These are phyloP conservation scores for Exophiala sp. DNA, from an alignment of 2,329 filamentous ascomycete species.

Conservation along the genomic window DNA sequence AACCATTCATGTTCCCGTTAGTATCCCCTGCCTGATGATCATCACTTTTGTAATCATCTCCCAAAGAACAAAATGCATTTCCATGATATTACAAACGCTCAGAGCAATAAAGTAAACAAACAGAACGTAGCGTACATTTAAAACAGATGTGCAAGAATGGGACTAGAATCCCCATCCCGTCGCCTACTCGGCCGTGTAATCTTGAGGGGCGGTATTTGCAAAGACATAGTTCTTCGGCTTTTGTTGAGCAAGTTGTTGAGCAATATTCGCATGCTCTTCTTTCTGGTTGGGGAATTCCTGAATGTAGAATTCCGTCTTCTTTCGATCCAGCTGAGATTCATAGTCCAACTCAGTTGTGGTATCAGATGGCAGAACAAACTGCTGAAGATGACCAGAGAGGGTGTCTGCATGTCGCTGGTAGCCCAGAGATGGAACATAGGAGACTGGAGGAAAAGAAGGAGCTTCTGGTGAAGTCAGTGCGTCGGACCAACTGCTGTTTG, in stretches of 20 bases:
- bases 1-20: conserved; percentile 1
- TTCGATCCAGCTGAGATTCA: conserved; percentile 30
- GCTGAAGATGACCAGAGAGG: conserved; percentile 35
- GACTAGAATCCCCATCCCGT: neutral
- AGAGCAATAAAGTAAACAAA: conserved; percentile 11
- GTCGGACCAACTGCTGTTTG: conserved; percentile 42
- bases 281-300: conserved; percentile 45
- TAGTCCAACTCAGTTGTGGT: conserved; percentile 16
- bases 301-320: conserved; percentile 41
- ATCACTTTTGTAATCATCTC: neutral
- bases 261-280: conserved; percentile 40
- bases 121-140: neutral
- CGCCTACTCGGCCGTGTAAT: conserved; percentile 28
- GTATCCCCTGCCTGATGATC: neutral
- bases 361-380: conserved; percentile 22
- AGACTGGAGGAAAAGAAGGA: conserved; percentile 36
- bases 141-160: neutral
- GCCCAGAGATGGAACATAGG: conserved; percentile 36
- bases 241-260: conserved; percentile 41
- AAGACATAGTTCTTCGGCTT: conserved; percentile 44
- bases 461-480: conserved; percentile 41
- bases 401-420: conserved; percentile 31
- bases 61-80: neutral
- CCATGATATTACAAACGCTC: conserved; percentile 15
- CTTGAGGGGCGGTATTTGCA: conserved; percentile 40